These are phyloP conservation scores for Tricholomella constricta DNA, from an alignment of 768 basidiomycete genomes.

Conservation along the genomic window DNA sequence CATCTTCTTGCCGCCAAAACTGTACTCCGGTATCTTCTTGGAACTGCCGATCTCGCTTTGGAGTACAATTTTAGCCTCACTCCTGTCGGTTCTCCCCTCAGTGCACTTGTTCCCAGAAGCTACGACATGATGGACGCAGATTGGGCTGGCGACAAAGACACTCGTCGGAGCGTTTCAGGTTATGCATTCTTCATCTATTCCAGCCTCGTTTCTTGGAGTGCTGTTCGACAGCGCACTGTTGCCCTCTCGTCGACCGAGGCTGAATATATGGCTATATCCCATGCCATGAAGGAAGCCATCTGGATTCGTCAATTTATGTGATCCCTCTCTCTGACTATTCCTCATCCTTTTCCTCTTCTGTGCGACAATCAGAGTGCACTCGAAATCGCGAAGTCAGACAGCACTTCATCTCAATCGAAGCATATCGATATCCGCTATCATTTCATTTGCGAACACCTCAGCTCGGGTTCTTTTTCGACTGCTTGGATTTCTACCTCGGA, in stretches of 20 bases:
- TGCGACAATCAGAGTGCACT: too few relatives aligned
- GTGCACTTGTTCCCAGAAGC: not conserved
- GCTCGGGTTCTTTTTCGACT: too few relatives aligned
- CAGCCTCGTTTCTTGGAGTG: too few relatives aligned
- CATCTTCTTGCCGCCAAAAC: conserved; percentile 35
- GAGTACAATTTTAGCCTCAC: conserved; percentile 12
- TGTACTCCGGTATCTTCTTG: conserved; percentile 33
- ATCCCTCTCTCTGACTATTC: conserved; percentile 2
- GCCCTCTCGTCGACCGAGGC: conserved; percentile 26
- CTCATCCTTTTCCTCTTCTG: conserved; percentile 2
- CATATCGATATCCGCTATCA: not conserved
- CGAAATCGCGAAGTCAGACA: too few relatives aligned
- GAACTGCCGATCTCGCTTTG: conserved; percentile 24
- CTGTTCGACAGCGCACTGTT: conserved; percentile 10
- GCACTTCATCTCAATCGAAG: too few relatives aligned
- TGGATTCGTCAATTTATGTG: too few relatives aligned
- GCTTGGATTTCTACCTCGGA: too few relatives aligned
- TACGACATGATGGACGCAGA: conserved; percentile 32
- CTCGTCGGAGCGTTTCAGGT: conserved; percentile 22
- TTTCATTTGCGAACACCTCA: conserved; percentile 2
- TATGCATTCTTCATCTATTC: too few relatives aligned
- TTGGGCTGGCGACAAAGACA: conserved; percentile 32
- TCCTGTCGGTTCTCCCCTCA: too few relatives aligned
- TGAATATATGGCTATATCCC: conserved; percentile 18
- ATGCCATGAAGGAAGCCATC: conserved; percentile 5